phyloP scores from a whole-genome alignment of 148 eudicot species.

The Arbutus unedo region DNA sequence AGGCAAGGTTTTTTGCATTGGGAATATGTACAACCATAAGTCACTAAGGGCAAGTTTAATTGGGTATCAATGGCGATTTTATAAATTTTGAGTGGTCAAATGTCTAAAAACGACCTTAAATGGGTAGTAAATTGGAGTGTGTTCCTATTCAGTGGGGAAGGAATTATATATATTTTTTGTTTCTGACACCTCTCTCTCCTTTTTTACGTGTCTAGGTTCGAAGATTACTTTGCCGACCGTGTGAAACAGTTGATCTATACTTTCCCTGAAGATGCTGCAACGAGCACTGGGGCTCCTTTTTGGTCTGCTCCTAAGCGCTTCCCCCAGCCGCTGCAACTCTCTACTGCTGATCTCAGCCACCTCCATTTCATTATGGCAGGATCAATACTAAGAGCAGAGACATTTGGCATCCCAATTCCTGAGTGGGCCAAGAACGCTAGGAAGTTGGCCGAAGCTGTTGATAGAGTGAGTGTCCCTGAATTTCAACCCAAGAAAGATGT shows the following conservation, averaged over 20 bases:
- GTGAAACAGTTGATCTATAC: slow-evolving; percentile 83
- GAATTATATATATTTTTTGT: neutral
- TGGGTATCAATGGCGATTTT: neutral
- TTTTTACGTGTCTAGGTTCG: slow-evolving; percentile 52
- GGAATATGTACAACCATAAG: neutral
- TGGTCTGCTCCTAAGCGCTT: slow-evolving; percentile 98
- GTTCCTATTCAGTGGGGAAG: neutral
- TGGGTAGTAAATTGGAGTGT: neutral
- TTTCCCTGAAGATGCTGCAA: slow-evolving; percentile 85
- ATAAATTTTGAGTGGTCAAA: neutral
- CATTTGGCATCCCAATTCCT: slow-evolving; percentile 80
- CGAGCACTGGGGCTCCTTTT: slow-evolving; percentile 86
- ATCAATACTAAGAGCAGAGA: slow-evolving; percentile 76
- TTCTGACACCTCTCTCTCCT: slow-evolving; percentile 15
- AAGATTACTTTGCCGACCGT: slow-evolving; percentile 73
- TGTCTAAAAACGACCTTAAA: neutral
- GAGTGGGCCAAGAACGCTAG: slow-evolving; percentile 72
- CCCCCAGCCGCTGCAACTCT: slow-evolving; percentile 70
- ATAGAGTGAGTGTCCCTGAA: slow-evolving; percentile 63
- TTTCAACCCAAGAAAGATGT: slow-evolving; percentile 75
- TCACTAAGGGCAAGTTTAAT: neutral
- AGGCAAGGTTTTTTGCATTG: too few relatives aligned
- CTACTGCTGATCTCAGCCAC: slow-evolving; percentile 62
- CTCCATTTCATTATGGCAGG: slow-evolving; percentile 70
- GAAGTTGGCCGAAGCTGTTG: slow-evolving; percentile 66